These are phyloP conservation scores for Xerocomus tenax DNA, from an alignment of 1,284 basidiomycete genomes.

Conservation along the genomic window DNA sequence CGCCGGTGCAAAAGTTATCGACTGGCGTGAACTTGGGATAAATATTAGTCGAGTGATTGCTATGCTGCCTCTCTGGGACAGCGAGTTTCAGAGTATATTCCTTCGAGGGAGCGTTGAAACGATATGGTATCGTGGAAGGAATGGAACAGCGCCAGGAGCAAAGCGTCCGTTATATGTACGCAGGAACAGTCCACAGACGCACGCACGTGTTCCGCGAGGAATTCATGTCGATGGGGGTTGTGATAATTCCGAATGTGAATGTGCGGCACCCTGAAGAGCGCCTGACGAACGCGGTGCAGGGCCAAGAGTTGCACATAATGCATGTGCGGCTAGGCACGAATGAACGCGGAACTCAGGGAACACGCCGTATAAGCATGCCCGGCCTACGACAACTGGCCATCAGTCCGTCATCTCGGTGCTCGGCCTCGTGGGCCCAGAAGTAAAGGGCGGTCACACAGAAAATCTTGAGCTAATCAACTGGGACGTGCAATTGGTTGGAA, in stretches of 20 bases:
- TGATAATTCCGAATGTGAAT: conserved; percentile 8
- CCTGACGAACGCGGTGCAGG: conserved; percentile 16
- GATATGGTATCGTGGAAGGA: conserved; percentile 8
- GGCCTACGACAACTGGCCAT: not conserved
- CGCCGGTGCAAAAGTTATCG: conserved; percentile 1
- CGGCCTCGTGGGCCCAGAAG: not conserved
- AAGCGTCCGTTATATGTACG: conserved; percentile 24
- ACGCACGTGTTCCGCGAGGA: conserved; percentile 15
- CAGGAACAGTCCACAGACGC: conserved; percentile 9
- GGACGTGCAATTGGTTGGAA: not conserved
- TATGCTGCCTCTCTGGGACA: conserved; percentile 3
- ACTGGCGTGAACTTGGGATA: not conserved
- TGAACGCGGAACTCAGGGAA: conserved; percentile 6
- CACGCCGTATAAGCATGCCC: conserved; percentile 16
- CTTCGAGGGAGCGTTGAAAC: not conserved
- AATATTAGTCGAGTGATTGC: conserved; percentile 1
- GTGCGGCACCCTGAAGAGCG: conserved; percentile 6
- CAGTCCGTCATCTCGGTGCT: not conserved
- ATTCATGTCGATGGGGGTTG: conserved; percentile 6
- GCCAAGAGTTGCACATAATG: conserved; percentile 14
- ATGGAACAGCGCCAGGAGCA: conserved; percentile 9
- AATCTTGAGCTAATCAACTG: not conserved
- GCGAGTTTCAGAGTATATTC: not conserved
- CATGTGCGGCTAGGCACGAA: conserved; percentile 14
- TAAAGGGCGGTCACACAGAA: not conserved